Evolutionary conservation across 2,329 filamentous ascomycete genomes (phyloP).

Genomic region (Alternaria triticina): DNA sequence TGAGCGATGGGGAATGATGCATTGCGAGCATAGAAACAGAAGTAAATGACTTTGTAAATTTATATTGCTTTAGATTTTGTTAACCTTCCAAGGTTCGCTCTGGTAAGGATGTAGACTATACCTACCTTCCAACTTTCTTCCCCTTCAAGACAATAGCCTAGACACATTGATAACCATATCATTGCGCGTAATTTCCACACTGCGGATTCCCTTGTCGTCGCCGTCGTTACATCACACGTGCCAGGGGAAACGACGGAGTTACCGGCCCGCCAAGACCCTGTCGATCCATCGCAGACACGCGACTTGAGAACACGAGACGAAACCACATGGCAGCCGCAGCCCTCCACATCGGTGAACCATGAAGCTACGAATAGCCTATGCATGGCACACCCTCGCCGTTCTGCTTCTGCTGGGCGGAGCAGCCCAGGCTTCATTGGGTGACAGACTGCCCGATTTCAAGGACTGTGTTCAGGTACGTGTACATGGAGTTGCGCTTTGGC

Average conservation of each 20-base stretch:
- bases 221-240: neutral
- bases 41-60: neutral
- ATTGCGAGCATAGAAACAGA: too few species aligned
- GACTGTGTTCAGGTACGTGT: constrained; percentile 77
- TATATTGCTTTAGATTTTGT: neutral
- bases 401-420: constrained; percentile 40
- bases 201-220: neutral
- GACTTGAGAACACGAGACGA: neutral
- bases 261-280: constrained; percentile 11
- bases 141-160: neutral
- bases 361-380: constrained; percentile 29
- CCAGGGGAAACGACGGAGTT: neutral
- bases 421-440: constrained; percentile 76
- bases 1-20: too few species aligned
- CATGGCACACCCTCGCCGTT: constrained; percentile 34
- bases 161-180: neutral
- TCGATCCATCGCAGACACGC: constrained; percentile 6
- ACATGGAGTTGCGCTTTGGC: constrained; percentile 16
- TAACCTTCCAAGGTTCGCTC: neutral
- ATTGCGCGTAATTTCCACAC: neutral
- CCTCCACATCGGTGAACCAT: constrained; percentile 19
- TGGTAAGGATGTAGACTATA: neutral
- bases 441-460: constrained; percentile 84
- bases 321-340: neutral
- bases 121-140: neutral